These are phyloP conservation scores for Lindgomyces ingoldianus DNA, from an alignment of 495 filamentous ascomycete species.

Conservation along the genomic window DNA sequence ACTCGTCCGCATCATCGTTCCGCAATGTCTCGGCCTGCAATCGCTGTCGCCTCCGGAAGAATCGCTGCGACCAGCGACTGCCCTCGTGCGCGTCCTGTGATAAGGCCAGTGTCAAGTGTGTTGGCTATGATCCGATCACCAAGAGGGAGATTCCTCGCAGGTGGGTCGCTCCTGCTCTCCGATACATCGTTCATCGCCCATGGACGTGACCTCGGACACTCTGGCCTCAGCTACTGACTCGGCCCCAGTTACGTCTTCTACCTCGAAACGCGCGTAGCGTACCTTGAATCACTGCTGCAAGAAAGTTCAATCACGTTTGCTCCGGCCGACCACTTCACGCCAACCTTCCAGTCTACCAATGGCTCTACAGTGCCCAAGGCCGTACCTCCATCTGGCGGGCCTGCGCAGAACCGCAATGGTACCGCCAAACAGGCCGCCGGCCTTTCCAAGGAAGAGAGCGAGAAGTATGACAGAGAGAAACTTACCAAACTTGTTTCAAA, in stretches of 20 bases:
- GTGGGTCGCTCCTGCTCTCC: slow-evolving; percentile 46
- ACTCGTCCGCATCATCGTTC: slow-evolving; percentile 65
- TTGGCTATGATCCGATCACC: slow-evolving; percentile 93
- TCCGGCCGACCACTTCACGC: slow-evolving; percentile 38
- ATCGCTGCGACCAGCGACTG: slow-evolving; percentile 88
- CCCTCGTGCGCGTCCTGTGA: slow-evolving; percentile 88
- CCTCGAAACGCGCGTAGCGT: slow-evolving; percentile 79
- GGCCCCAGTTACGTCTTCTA: slow-evolving; percentile 82
- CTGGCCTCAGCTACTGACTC: slow-evolving; percentile 19
- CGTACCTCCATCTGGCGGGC: not conserved
- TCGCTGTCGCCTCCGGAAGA: slow-evolving; percentile 87
- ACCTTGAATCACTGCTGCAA: slow-evolving; percentile 76
- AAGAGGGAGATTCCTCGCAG: slow-evolving; percentile 89
- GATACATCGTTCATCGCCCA: not conserved
- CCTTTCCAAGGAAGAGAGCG: slow-evolving; percentile 40
- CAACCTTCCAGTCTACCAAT: slow-evolving; percentile 6
- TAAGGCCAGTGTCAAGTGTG: slow-evolving; percentile 84
- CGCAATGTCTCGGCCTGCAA: slow-evolving; percentile 96
- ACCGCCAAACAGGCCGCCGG: slow-evolving; percentile 27
- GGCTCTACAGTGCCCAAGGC: slow-evolving; percentile 16
- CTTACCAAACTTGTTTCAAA: slow-evolving; percentile 74
- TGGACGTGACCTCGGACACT: not conserved
- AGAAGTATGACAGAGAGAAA: slow-evolving; percentile 62
- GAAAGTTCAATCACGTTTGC: slow-evolving; percentile 71
- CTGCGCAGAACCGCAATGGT: slow-evolving; percentile 11